Evolutionary conservation across 495 filamentous ascomycete species (phyloP), one percentile per base, ranked within the genome.

Genomic region (Trichoderma orchidacearum): DNA sequence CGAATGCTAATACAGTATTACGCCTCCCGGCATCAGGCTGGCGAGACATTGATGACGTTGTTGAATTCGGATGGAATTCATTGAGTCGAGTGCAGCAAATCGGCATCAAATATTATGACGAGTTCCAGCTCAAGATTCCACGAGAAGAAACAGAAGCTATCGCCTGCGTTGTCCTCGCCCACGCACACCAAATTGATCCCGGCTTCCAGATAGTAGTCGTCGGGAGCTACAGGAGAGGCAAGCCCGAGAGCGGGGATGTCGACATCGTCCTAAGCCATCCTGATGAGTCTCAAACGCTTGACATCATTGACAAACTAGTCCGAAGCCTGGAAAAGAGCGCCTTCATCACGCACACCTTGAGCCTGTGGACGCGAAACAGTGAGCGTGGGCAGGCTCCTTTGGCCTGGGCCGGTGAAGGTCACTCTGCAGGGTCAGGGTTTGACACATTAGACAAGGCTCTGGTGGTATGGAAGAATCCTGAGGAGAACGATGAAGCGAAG

Each of bases 21-120:
- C 27, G 41, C 11, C 27, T 15, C 25, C 15, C 3, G 11, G 1
- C 3, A 1, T 13, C 15, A 56, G 56, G 85, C 30, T 96, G 88
- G 87, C 65, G 74, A 29, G 72, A 75, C 58, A 57, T 74, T 8
- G 90, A 96, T 63, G 91, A 97, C 62, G 73, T 97, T 6, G 74
- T 96, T 56, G 85, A 94, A 61, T 73, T 84, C 60, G 90, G 87
- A 25, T 98, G 94, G 94, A 62, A 75, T 34, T 69, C 60, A 0
- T 74, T 97, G 0, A 84, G 75, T 0, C 79, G 90, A 15, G 86
- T 86, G 1, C 91, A 95, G 66, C 90, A 97, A 65, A 95, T 98
- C 50, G 93, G 93, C 0, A 68, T 97, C n/a, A 97, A 97, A 65
- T 96, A 84, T 66, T 95, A 91, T 65, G 87, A 94, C 48, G 93